Evolutionary conservation across 805 yeast genomes (phyloP).

Genomic region (Nakazawaea peltata): DNA sequence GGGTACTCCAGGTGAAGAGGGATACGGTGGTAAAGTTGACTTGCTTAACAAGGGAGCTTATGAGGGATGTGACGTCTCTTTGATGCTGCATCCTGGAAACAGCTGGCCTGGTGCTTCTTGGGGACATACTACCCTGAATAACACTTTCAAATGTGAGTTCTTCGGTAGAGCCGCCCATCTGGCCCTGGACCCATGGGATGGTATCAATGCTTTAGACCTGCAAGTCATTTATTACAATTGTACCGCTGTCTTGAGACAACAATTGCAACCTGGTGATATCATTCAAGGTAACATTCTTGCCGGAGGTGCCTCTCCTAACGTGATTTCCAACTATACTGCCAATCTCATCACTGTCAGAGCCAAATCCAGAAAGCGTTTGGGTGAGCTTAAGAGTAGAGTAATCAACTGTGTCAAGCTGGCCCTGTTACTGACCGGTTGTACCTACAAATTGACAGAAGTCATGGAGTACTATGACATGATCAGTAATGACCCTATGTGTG

Average conservation of each 20-base stretch:
- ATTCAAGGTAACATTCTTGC: slow-evolving; percentile 17
- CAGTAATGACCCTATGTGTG: slow-evolving; percentile 15
- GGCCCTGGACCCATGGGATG: slow-evolving; percentile 22
- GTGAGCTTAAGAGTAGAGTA: slow-evolving; percentile 16
- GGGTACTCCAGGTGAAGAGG: slow-evolving; percentile 24
- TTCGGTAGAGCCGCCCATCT: slow-evolving; percentile 21
- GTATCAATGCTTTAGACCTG: slow-evolving; percentile 23
- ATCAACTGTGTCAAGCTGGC: slow-evolving; percentile 20
- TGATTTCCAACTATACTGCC: slow-evolving; percentile 17
- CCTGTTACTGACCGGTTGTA: slow-evolving; percentile 24
- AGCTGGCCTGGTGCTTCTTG: slow-evolving; percentile 11
- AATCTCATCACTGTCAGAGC: slow-evolving; percentile 15
- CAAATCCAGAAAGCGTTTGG: slow-evolving; percentile 13
- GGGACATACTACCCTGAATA: slow-evolving; percentile 15
- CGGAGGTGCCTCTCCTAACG: slow-evolving; percentile 19
- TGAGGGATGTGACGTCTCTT: slow-evolving; percentile 16
- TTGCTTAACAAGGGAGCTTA: slow-evolving; percentile 20
- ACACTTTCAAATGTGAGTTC: slow-evolving; percentile 13
- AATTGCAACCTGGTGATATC: slow-evolving; percentile 17
- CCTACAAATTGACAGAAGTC: slow-evolving; percentile 21
- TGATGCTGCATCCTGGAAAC: slow-evolving; percentile 20
- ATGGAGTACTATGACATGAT: slow-evolving; percentile 18
- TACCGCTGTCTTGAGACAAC: slow-evolving; percentile 20
- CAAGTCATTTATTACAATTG: slow-evolving; percentile 18
- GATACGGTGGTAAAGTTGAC: slow-evolving; percentile 20